Base-by-base conservation (phyloP, 371 early-diverging fungal species). In the Mortierella sp. region DNA sequence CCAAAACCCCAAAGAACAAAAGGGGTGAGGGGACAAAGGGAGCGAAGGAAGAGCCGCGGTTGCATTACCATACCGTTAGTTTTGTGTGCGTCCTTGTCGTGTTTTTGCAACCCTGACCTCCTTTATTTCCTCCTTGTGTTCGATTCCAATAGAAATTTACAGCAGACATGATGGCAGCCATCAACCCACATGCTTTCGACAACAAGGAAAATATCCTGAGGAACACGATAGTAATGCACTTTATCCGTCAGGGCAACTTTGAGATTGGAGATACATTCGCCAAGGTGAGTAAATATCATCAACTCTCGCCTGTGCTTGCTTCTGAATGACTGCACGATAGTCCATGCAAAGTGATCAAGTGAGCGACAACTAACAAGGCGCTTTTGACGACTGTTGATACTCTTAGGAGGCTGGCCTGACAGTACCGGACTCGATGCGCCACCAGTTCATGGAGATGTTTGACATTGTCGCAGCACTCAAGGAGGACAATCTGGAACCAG, bases 211-310 rank as follows among this genome's bases (percentile, higher is more conserved):
- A 86, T 6, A 73, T 91, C 34, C 74, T 97, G 44, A 80, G 88
- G 50, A 87, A 86, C 34, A 87, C 94, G 11, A 79, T 97, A 26
- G 91, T 92, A 7, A 70, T 88, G 71, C 97, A 97, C 71, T 95
- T 97, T 77, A 89, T 97, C 43, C 90, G 97, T n/a, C 93, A 97
- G 82, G 98, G 98, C 24, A 89, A 94, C 50, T 97, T 96, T 80
- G 92, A 90, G 24, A 77, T 95, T 24, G 95, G 91, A 29, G 90
- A 93, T 37, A 78, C 87, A 13, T 93, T 94, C 73, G 85, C 70
- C 78, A 89, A 80, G 88, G 91, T 70, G 87, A 74, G 63, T 66
- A 79, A 14, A 80, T 73, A 9, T 16, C 31, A 26, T 61, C 52
- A 0, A 29, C 26, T 48, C 3, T 37, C 0, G 4, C 26, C 4